Percentiles rank a stretch among this genome's conserved stretches.
Conservation (phyloP, 106 monocot genomes). For the Dioscorea alata region DNA sequence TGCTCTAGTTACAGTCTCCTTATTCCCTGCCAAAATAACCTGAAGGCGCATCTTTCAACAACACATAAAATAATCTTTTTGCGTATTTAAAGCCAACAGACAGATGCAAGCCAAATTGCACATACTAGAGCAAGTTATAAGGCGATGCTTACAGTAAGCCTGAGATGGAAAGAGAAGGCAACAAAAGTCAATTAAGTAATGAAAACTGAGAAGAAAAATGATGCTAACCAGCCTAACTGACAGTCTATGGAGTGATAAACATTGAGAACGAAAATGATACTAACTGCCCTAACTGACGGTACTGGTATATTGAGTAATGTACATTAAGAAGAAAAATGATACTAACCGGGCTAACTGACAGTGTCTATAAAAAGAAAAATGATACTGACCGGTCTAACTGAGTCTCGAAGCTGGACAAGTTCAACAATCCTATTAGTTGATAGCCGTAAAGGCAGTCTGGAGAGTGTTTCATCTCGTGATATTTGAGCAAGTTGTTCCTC, state of each 20-base stretch:
- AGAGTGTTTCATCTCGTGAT: constrained; percentile 80
- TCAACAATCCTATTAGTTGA: constrained; percentile 92
- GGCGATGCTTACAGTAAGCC: too few species aligned
- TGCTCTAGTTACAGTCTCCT: constrained; percentile 62
- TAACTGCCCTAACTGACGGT: too few species aligned
- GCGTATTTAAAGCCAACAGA: too few species aligned
- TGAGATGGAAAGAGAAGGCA: too few species aligned
- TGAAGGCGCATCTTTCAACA: constrained; percentile 29
- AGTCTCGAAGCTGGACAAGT: constrained; percentile 89
- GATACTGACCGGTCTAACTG: constrained; percentile 78
- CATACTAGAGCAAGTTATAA: too few species aligned
- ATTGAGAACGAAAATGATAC: too few species aligned
- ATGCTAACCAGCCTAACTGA: too few species aligned
- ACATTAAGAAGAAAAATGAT: constrained; percentile 8
- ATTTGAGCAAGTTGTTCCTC: constrained; percentile 92
- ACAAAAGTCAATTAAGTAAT: too few species aligned
- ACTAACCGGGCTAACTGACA: constrained; percentile 75
- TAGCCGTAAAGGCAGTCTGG: constrained; percentile 88
- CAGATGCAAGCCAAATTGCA: too few species aligned
- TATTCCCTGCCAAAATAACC: constrained; percentile 94
- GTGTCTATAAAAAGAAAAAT: constrained; percentile 1
- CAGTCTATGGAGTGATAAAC: too few species aligned
- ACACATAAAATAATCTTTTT: not conserved
- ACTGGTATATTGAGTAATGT: too few species aligned
- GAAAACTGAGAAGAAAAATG: too few species aligned